Evolutionary conservation across 1,284 basidiomycete species (phyloP).

Genomic region (Coniferiporia sulphurascens): DNA sequence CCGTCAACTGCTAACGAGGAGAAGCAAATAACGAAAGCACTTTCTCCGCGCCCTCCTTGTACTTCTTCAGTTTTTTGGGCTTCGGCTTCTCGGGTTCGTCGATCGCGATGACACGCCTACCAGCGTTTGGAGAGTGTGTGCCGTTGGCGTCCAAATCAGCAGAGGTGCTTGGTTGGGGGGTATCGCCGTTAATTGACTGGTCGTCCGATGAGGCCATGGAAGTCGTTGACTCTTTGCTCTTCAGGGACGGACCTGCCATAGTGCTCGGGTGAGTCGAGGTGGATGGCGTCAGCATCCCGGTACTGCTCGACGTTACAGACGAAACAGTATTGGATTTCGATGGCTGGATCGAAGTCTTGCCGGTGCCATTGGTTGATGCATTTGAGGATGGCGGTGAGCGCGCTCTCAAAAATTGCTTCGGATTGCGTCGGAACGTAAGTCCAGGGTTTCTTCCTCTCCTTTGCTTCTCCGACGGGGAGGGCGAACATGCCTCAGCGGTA

Average conservation of each 20-base stretch:
- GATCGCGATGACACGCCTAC: constrained; percentile 8
- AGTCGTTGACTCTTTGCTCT: constrained; percentile 69
- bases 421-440: constrained; percentile 66
- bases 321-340: constrained; percentile 44
- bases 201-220: constrained; percentile 72
- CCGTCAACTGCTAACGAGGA: constrained; percentile 14
- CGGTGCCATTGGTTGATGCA: constrained; percentile 40
- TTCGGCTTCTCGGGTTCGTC: constrained; percentile 21
- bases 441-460: constrained; percentile 61
- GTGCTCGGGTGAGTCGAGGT: constrained; percentile 43
- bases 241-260: constrained; percentile 59
- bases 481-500: constrained; percentile 26
- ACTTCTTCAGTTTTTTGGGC: constrained; percentile 26
- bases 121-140: constrained; percentile 4
- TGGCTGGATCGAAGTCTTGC: constrained; percentile 38
- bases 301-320: constrained; percentile 41
- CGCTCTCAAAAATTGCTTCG: constrained; percentile 62
- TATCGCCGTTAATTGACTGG: constrained; percentile 53
- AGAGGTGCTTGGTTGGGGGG: constrained; percentile 8
- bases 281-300: constrained; percentile 51
- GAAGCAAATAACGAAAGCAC: constrained; percentile 27
- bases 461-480: constrained; percentile 50
- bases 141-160: constrained; percentile 16
- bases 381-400: constrained; percentile 59
- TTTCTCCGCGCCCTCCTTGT: constrained; percentile 25